A percentile compares a stretch with the other conserved stretches of the same genome.
Evolutionary conservation across 306 rosid genomes (phyloP).

Genomic region (Hylodesmum podocarpum): DNA sequence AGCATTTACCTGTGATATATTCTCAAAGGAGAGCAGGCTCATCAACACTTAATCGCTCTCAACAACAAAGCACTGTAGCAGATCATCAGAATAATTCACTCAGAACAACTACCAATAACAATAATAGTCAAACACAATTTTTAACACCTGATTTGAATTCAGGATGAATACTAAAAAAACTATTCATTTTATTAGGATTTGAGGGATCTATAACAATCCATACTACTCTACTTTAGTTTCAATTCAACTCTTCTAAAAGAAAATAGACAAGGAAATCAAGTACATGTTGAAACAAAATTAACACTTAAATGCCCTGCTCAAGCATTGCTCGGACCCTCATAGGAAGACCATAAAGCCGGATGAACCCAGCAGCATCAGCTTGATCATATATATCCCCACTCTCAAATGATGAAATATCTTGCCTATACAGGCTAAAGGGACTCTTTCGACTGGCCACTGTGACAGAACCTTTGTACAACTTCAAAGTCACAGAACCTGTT

Average conservation of each 20-base stretch:
- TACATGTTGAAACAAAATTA: background rate
- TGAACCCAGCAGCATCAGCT: conserved; percentile 94
- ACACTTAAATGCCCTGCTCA: conserved; percentile 44
- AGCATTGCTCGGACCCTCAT: conserved; percentile 88
- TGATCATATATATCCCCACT: conserved; percentile 79
- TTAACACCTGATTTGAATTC: background rate
- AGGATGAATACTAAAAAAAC: background rate
- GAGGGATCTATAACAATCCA: background rate
- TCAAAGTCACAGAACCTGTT: conserved; percentile 78
- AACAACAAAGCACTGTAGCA: too few relatives aligned
- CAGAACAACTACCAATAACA: too few relatives aligned
- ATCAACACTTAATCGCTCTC: too few relatives aligned
- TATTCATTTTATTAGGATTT: background rate
- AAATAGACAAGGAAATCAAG: conserved; percentile 1
- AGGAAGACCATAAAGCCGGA: conserved; percentile 90
- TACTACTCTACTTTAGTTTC: background rate
- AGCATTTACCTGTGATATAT: too few relatives aligned
- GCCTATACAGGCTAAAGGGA: conserved; percentile 73
- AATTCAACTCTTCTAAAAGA: background rate
- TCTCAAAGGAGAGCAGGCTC: too few relatives aligned
- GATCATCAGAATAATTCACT: too few relatives aligned
- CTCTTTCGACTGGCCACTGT: conserved; percentile 61
- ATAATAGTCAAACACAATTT: background rate
- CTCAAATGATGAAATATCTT: conserved; percentile 92
- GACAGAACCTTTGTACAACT: conserved; percentile 73